Evolutionary conservation across 495 filamentous ascomycete species (phyloP), one percentile per base, ranked within the genome.

Genomic region (Parathielavia hyrcaniae): DNA sequence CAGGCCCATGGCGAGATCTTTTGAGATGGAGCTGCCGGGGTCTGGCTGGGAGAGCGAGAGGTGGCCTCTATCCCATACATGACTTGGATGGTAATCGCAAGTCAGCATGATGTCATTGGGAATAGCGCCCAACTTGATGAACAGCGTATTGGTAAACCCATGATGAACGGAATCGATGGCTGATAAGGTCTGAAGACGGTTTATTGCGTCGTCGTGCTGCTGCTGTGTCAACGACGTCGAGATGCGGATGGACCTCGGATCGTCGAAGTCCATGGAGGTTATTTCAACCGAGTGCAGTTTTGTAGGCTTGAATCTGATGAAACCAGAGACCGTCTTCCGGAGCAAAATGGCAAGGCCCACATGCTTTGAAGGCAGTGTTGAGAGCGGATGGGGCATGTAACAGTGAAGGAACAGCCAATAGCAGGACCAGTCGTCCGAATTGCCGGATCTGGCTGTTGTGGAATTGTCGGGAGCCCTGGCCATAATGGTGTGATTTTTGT

Each of bases 311-410:
- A 17, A 56, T 20, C 44, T 35, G 11, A 56, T 10, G 19, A 34
- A 56, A 6, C 43, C 43, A 0, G 53, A 47, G 30, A 17, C n/a
- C 1, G 53, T 48, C 43, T 56, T 48, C 16, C 32, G 53, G 4
- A 56, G 41, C 53, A 43, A 56, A 14, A 56, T 39, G 19, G 53
- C 43, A 23, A 56, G 41, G 6, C 36, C 9, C 36, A 2, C 10
- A 2, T 4, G 36, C 3, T 38, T 19, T 17, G 4, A 14, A 43
- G 4, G 11, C n/a, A 5, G 40, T 2, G n/a, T 43, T 17, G 10
- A 22, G 43, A 1, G 43, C 43, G 13, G 20, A 38, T 38, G 4
- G 2, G n/a, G 44, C 39, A 38, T 20, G 2, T 23, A 6, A 32
- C 43, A 56, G 30, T 56, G 53, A 1, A 48, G 19, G 10, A 47